Evolutionary conservation across 352 stramenopile genomes (phyloP).

Genomic region (Pythium scleroteichum): DNA sequence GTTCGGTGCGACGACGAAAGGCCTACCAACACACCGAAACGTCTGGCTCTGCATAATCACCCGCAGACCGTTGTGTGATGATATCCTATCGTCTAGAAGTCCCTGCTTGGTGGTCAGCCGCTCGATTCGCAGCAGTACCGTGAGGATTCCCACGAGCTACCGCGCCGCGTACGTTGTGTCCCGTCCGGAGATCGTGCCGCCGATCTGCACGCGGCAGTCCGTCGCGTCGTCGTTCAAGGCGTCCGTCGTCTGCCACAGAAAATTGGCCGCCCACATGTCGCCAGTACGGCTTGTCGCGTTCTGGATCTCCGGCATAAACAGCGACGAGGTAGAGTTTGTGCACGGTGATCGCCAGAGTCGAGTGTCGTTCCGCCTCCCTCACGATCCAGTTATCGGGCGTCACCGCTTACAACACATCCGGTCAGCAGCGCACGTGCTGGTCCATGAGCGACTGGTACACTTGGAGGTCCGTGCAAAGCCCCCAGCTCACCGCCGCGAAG

Average conservation of each 20-base stretch:
- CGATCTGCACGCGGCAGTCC: too few relatives aligned
- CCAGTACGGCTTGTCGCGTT: background rate
- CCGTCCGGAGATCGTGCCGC: too few relatives aligned
- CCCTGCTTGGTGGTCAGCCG: too few relatives aligned
- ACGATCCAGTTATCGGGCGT: slow-evolving; percentile 4
- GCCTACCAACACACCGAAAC: too few relatives aligned
- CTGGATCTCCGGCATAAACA: background rate
- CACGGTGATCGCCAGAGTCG: background rate
- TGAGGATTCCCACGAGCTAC: too few relatives aligned
- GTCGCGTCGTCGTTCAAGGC: too few relatives aligned
- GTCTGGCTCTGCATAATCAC: too few relatives aligned
- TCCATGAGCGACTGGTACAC: background rate
- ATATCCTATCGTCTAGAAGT: too few relatives aligned
- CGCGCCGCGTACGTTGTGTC: too few relatives aligned
- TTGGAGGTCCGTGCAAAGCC: slow-evolving; percentile 1
- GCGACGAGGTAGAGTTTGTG: slow-evolving; percentile 4
- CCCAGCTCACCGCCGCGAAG: slow-evolving; percentile 3
- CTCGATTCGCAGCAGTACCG: too few relatives aligned
- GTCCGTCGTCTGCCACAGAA: background rate
- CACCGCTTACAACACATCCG: background rate
- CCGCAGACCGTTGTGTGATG: too few relatives aligned
- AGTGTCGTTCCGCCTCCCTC: background rate
- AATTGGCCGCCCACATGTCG: slow-evolving; percentile 1
- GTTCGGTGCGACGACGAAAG: too few relatives aligned
- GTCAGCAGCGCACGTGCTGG: background rate